Conservation (phyloP, 306 rosid species). For the Spatholobus suberectus region DNA sequence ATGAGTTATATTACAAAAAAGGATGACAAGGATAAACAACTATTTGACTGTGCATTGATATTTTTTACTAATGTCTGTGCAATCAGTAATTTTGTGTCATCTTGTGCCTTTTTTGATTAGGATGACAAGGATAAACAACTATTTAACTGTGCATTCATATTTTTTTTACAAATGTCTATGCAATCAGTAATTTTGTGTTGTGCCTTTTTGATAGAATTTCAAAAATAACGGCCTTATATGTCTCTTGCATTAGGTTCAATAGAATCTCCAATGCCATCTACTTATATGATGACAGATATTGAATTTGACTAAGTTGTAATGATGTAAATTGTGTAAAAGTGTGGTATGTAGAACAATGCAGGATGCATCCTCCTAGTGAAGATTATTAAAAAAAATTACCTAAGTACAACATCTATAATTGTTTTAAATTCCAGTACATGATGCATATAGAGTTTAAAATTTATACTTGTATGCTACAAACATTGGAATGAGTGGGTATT, state of each 20-base stretch:
- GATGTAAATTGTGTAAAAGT: not conserved
- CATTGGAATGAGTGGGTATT: constrained; percentile 28
- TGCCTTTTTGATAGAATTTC: not conserved
- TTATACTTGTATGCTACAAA: not conserved
- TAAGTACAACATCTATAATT: not conserved
- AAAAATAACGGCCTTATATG: not conserved
- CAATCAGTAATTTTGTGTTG: not conserved
- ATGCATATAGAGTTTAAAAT: not conserved
- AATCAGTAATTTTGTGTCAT: not conserved
- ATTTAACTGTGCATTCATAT: not conserved
- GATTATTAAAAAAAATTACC: not conserved
- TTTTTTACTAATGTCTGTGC: not conserved
- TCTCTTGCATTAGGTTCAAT: not conserved
- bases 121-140: not conserved
- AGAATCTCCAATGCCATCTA: not conserved
- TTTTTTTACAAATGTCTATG: not conserved
- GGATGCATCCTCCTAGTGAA: not conserved
- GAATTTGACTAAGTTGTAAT: not conserved
- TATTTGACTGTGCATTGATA: not conserved
- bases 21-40: not conserved
- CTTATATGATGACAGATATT: not conserved
- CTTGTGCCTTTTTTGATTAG: not conserved
- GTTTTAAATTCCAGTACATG: not conserved
- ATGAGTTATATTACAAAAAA: not conserved
- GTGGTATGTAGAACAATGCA: not conserved